Conservation (phyloP, 441 rosid genomes). For the Gossypium schwendimanii region DNA sequence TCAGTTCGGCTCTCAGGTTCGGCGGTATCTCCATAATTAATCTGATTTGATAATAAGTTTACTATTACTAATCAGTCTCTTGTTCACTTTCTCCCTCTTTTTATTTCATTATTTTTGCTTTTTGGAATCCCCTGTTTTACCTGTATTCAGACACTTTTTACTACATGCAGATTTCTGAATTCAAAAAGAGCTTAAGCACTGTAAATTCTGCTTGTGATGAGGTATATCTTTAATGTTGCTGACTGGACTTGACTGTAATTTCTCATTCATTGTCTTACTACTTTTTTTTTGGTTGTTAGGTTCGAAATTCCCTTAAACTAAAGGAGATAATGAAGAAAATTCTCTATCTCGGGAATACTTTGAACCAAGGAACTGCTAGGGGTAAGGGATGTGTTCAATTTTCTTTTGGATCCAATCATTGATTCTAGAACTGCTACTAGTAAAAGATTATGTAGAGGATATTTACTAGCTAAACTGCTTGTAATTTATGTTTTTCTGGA, state of each 20-base stretch:
- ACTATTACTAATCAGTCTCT: slow-evolving; percentile 1
- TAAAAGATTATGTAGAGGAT: not conserved
- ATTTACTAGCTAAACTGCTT: not conserved
- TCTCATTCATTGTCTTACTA: slow-evolving; percentile 12
- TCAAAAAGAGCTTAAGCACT: slow-evolving; percentile 70
- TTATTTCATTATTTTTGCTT: not conserved
- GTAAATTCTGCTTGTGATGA: slow-evolving; percentile 89
- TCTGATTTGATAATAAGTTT: slow-evolving; percentile 20
- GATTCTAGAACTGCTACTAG: not conserved
- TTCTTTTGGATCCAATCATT: not conserved
- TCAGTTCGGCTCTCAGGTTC: slow-evolving; percentile 89
- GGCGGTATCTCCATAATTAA: slow-evolving; percentile 41
- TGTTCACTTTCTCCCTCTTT: not conserved
- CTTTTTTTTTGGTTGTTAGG: slow-evolving; percentile 43
- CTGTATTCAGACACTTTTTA: slow-evolving; percentile 15
- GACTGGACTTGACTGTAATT: slow-evolving; percentile 13
- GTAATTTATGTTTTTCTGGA: not conserved
- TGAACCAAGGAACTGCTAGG: slow-evolving; percentile 98
- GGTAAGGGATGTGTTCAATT: slow-evolving; percentile 39
- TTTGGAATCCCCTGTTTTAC: not conserved
- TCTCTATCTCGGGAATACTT: slow-evolving; percentile 76
- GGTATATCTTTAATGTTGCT: slow-evolving; percentile 37
- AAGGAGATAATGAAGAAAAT: slow-evolving; percentile 89
- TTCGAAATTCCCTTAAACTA: slow-evolving; percentile 68
- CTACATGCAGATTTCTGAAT: slow-evolving; percentile 60